Base-by-base conservation (phyloP, 257 asterid species). In the Paraleonurus japonicus region DNA sequence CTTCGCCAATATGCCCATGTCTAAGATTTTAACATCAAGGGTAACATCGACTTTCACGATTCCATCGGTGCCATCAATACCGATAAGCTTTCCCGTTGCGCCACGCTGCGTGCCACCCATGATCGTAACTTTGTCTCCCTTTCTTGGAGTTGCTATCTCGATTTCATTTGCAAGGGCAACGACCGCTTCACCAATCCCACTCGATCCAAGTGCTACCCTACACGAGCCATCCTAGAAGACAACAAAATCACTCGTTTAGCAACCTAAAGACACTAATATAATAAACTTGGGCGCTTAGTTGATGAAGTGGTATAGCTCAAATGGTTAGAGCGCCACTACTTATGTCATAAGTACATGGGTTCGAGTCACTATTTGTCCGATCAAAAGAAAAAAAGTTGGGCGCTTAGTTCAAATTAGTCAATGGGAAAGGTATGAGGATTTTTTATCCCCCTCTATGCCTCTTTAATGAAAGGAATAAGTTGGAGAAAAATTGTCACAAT, bases 61-160 rank as follows among this genome's bases (percentile, higher is more conserved):
- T 58, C 99, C 97, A 65, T 89, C 96, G 0, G 89, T 83, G 35
- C 96, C 97, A 72, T 94, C 97, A 8, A 94, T 84, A 55, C 97
- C 99, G 2, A 91, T 85, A 28, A 91, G 96, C 80, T 85, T 94
- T 55, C 99, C 96, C 0, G 86, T 88, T 10, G 89, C 79, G 32
- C 96, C 99, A 3, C 96, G 97, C 55, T 81, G 89, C 3, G 85
- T 79, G 8, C 96, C 97, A 5, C 99, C 95, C 95, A 94, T 84
- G 73, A 91, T 88, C 72, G 81, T 88, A 20, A 92, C 79, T 80
- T 76, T 87, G 16, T 92, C 98, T 0, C 82, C 79, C 84, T 92
- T 92, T 65, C 88, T 85, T 9, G 98, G 98, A 28, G 80, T 72
- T 11, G 87, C 85, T 6, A 88, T 72, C 68, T 87, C 93, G 2